Evolutionary conservation across 2,329 filamentous ascomycete species (phyloP).

Genomic region (Fusarium circinatum): DNA sequence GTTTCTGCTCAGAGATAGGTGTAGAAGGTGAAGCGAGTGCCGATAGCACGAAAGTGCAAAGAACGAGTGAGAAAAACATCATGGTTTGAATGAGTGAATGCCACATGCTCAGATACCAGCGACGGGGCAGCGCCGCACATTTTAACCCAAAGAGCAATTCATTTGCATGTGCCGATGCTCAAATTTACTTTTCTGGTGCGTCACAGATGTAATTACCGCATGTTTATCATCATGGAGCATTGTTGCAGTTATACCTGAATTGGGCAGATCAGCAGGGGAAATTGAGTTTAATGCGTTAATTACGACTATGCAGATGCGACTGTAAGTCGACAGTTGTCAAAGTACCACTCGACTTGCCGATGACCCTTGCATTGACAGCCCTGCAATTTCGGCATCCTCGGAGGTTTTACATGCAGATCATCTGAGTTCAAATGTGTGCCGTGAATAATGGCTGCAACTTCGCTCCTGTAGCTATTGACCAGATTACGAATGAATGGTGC

Average conservation of each 20-base stretch:
- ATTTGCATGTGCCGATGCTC: background rate
- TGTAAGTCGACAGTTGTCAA: background rate
- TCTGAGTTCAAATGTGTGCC: background rate
- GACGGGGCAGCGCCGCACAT: background rate
- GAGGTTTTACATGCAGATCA: background rate
- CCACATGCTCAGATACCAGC: background rate
- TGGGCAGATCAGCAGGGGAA: background rate
- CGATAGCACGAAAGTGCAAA: background rate
- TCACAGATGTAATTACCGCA: background rate
- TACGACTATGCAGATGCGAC: background rate
- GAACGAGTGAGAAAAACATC: background rate
- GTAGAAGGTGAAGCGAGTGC: background rate
- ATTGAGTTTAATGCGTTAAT: background rate
- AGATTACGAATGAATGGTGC: background rate
- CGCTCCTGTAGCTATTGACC: background rate
- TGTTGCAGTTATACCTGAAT: background rate
- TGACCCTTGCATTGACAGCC: background rate
- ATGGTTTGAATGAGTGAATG: background rate
- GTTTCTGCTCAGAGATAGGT: background rate
- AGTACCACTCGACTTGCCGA: background rate
- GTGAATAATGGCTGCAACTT: background rate
- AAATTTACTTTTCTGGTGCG: background rate
- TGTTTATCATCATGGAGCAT: background rate
- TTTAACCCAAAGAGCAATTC: background rate
- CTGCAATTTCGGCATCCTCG: background rate